phyloP scores from a whole-genome alignment of 2,329 filamentous ascomycete genomes.

The Fusarium sp. region DNA sequence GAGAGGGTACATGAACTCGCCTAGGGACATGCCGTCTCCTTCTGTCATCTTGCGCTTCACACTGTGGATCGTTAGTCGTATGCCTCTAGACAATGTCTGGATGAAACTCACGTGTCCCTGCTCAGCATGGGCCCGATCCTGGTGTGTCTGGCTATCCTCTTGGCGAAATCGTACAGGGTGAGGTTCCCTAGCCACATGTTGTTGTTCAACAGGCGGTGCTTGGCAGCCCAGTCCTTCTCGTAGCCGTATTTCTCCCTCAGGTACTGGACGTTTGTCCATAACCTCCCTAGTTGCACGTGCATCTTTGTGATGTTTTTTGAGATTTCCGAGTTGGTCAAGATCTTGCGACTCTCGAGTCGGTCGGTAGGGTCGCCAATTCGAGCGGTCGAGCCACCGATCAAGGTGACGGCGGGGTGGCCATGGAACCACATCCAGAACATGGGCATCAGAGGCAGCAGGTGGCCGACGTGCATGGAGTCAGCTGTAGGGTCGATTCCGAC shows the following conservation, averaged over 20 bases:
- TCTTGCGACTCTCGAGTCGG: constrained; percentile 70
- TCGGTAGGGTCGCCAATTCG: constrained; percentile 83
- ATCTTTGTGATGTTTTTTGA: constrained; percentile 75
- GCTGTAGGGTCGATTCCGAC: constrained; percentile 87
- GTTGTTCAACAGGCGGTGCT: constrained; percentile 80
- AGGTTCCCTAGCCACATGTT: constrained; percentile 82
- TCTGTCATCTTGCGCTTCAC: constrained; percentile 86
- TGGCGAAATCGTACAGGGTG: constrained; percentile 78
- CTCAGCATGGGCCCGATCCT: constrained; percentile 88
- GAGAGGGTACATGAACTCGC: constrained; percentile 92
- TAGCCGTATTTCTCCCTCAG: constrained; percentile 75
- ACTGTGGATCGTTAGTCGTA: constrained; percentile 44
- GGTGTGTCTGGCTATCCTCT: constrained; percentile 76
- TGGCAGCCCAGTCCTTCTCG: constrained; percentile 71
- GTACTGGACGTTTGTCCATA: constrained; percentile 79
- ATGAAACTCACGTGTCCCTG: constrained; percentile 79
- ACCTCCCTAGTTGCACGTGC: constrained; percentile 73
- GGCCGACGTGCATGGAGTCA: constrained; percentile 81
- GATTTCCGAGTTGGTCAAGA: constrained; percentile 62
- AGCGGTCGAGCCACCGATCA: constrained; percentile 80
- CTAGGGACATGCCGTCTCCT: constrained; percentile 92
- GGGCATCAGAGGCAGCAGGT: constrained; percentile 84
- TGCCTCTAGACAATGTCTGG: not conserved
- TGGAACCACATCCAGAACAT: constrained; percentile 86
- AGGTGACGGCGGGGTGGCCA: constrained; percentile 73